Evolutionary conservation across 257 asterid genomes (phyloP).

Genomic region (Ocimum tenuiflorum): DNA sequence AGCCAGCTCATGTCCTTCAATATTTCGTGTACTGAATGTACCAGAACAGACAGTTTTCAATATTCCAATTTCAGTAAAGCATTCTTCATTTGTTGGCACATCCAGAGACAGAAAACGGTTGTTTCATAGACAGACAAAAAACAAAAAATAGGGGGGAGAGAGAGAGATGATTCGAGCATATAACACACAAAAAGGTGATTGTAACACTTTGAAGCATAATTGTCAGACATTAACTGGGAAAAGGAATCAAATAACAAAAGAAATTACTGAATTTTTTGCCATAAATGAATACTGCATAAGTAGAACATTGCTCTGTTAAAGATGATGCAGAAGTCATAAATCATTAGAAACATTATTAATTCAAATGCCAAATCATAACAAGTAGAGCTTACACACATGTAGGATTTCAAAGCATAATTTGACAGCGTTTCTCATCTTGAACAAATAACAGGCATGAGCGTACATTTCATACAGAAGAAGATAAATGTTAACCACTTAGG

Average conservation of each 20-base stretch:
- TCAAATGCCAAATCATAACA: not conserved
- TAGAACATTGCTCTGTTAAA: not conserved
- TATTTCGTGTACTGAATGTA: not conserved
- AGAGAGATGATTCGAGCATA: not conserved
- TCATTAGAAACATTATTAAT: not conserved
- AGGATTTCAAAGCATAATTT: not conserved
- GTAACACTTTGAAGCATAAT: not conserved
- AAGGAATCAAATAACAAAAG: not conserved
- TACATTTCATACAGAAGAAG: not conserved
- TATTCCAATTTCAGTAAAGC: not conserved
- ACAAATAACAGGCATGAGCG: not conserved
- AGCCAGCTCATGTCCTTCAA: not conserved
- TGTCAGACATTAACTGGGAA: not conserved
- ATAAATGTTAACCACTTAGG: not conserved
- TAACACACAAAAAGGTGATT: not conserved
- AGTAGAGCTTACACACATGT: not conserved
- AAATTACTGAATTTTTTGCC: no score
- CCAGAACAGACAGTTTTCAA: not conserved
- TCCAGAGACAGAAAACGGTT: not conserved
- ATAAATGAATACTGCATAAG: no score
- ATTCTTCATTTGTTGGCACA: not conserved
- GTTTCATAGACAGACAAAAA: not conserved
- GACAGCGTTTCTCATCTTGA: not conserved
- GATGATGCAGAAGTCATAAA: not conserved
- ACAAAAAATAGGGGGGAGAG: not conserved